Percentiles rank a stretch among this genome's conserved stretches.
Evolutionary conservation across 495 filamentous ascomycete genomes (phyloP).

Genomic region (Corynascus novoguineensis): DNA sequence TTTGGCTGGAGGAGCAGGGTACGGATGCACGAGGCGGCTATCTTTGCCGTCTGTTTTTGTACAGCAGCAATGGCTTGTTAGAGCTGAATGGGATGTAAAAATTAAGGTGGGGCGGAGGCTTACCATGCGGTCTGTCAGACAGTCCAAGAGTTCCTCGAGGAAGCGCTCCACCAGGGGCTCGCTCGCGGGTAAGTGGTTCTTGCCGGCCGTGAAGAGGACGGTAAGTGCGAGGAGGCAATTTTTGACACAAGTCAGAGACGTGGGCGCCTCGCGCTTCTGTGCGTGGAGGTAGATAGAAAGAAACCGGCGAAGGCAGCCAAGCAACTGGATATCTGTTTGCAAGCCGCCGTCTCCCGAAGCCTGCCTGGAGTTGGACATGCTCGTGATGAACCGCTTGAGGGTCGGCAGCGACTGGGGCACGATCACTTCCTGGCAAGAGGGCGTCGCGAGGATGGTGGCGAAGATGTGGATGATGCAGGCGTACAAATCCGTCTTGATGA

Average conservation of each 20-base stretch:
- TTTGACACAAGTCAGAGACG: slow-evolving; percentile 80
- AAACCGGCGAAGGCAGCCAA: slow-evolving; percentile 72
- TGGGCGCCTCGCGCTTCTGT: slow-evolving; percentile 76
- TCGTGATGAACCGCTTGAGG: slow-evolving; percentile 81
- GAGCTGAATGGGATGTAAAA: slow-evolving; percentile 3
- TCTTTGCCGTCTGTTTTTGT: slow-evolving; percentile 62
- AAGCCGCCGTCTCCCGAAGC: slow-evolving; percentile 26
- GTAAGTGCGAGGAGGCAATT: slow-evolving; percentile 85
- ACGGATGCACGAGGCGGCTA: slow-evolving; percentile 80
- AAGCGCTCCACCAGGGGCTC: slow-evolving; percentile 66
- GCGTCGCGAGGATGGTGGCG: slow-evolving; percentile 81
- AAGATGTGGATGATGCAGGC: slow-evolving; percentile 97
- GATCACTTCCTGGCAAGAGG: slow-evolving; percentile 77
- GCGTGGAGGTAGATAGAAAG: slow-evolving; percentile 73
- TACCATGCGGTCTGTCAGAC: slow-evolving; percentile 70
- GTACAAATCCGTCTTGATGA: slow-evolving; percentile 95
- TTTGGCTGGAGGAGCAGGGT: slow-evolving; percentile 64
- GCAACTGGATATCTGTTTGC: slow-evolving; percentile 47
- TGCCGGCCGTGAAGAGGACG: slow-evolving; percentile 77
- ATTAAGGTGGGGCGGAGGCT: slow-evolving; percentile 17
- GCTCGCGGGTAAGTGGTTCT: slow-evolving; percentile 61
- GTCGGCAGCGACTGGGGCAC: slow-evolving; percentile 88
- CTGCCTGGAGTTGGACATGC: slow-evolving; percentile 51
- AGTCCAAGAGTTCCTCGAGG: slow-evolving; percentile 74
- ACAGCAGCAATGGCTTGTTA: background rate